These are phyloP conservation scores for Annulohypoxylon moriforme DNA, from an alignment of 495 filamentous ascomycete species.

Conservation along the genomic window DNA sequence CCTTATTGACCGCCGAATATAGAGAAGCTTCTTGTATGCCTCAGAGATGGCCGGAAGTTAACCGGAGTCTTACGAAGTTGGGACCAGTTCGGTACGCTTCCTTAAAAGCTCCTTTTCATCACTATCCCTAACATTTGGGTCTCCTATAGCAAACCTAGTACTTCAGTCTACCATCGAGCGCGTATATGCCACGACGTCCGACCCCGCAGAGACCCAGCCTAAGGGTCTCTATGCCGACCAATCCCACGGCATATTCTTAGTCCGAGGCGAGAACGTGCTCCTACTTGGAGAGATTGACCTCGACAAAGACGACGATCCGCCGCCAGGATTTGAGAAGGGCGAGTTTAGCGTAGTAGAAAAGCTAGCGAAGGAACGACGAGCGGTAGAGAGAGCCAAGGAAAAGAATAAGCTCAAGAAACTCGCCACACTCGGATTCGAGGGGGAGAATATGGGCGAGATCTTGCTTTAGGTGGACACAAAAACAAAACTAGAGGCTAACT, in stretches of 20 bases:
- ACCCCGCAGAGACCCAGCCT: conserved; percentile 36
- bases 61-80: conserved; percentile 93
- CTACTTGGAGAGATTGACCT: conserved; percentile 95
- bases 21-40: conserved; percentile 93
- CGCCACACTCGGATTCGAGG: conserved; percentile 83
- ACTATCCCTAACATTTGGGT: conserved; percentile 7
- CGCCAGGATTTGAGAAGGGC: conserved; percentile 73
- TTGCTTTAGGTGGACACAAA: conserved; percentile 65
- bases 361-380: conserved; percentile 74
- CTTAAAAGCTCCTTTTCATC: conserved; percentile 9
- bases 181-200: conserved; percentile 69
- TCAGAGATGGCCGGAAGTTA: conserved; percentile 92
- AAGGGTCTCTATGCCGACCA: conserved; percentile 80
- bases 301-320: conserved; percentile 91
- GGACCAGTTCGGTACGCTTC: conserved; percentile 91
- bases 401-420: conserved; percentile 77
- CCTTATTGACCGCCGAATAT: conserved; percentile 34
- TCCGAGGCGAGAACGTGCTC: conserved; percentile 93
- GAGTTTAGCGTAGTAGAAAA: conserved; percentile 75
- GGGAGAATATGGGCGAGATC: conserved; percentile 81
- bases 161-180: conserved; percentile 92
- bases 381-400: conserved; percentile 74
- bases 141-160: conserved; percentile 83
- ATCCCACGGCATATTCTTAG: conserved; percentile 83
- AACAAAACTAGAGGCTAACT: neutral